Base-by-base conservation (phyloP, 1,139 yeast genomes). In the Spencermartinsiella ligniputridi region DNA sequence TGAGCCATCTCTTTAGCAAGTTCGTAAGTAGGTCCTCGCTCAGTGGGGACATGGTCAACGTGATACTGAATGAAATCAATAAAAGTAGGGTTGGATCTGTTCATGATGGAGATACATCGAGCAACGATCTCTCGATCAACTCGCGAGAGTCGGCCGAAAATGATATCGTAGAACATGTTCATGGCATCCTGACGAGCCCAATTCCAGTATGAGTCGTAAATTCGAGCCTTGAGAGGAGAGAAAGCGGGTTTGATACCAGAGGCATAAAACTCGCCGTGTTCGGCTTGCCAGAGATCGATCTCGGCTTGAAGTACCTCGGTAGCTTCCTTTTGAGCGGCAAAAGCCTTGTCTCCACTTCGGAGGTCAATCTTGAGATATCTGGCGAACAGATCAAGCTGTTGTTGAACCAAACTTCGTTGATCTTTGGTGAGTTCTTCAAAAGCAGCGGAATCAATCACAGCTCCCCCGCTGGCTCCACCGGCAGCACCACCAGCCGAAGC, bases 121-220 rank as follows among this genome's bases (percentile, higher is more conserved):
- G 90, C 80, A 50, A 92, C 95, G 53, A 95, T 89, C 72, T 92
- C 97, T 67, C 98, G 83, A 66, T 92, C 97, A 54, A 92, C 84
- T 48, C 88, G 83, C 39, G 83, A 81, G 57, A 92, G 77, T 55
- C 87, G 83, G 63, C 98, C 98, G 67, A 92, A 94, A 60, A 92
- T 88, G 60, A 92, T 88, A 69, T 92, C 97, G 65, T 79, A 92
- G 72, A 88, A 92, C 89, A 92, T 84, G 42, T 90, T 81, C 57
- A 92, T 72, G 51, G 94, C 86, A 66, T 94, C 96, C 73, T 92
- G 98, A 70, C 97, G 86, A 38, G 97, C 97, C 98, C 98, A 92
- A 70, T 94, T 94, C 98, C 98, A 92, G 69, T 90, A 89, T 21
- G 97, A 89, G 69, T 92, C 97, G 67, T 92, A 92, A 44, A 85